Base-by-base conservation (phyloP, 495 filamentous ascomycete genomes). In the Annulohypoxylon stygium region DNA sequence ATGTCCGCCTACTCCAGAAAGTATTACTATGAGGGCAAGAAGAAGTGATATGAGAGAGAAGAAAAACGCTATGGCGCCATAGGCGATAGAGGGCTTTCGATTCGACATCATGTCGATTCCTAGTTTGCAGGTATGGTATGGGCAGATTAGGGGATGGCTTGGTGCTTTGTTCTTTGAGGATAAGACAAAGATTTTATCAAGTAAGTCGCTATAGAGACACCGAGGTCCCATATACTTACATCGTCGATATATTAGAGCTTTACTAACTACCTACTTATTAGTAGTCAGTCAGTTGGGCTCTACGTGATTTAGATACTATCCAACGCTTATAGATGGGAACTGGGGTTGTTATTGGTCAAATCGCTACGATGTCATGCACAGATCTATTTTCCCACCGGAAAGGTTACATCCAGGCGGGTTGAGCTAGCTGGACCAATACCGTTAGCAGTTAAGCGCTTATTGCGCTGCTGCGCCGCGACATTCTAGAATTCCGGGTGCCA, bases 21-120 rank as follows among this genome's bases (percentile, higher is more conserved):
- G 69, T 7, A 82, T 60, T 16, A 79, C 45, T 12, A 82, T 23
- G 6, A 79, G 68, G 2, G 75, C 58, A 8, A 81, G 65, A 43
- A 74, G 6, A 14, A 78, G 73, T 10, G 79, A 74, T 34, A 76
- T 0, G 20, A 79, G 41, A 37, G 73, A 76, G 47, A 80, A 69
- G 37, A 78, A 11, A 55, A 73, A 43, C 11, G 79, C 63, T 10
- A 72, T 16, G 55, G 75, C 48, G 58, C 66, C 39, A 57, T 33
- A 54, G 25, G 58, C 57, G 3, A 12, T 30, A 47, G 45, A 41
- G 50, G 23, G 16, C 45, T 47, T 65, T 34, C 48, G 36, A 30
- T 65, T 53, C 36, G 25, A 63, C 78, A 79, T 62, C 37, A 67
- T 61, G 62, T 30, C 37, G 63, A n/a, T 39, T 55, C 45, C 41